Evolutionary conservation across 805 yeast species (phyloP), one percentile per base, ranked within the genome.

Genomic region (Pichia gijzeniarum): DNA sequence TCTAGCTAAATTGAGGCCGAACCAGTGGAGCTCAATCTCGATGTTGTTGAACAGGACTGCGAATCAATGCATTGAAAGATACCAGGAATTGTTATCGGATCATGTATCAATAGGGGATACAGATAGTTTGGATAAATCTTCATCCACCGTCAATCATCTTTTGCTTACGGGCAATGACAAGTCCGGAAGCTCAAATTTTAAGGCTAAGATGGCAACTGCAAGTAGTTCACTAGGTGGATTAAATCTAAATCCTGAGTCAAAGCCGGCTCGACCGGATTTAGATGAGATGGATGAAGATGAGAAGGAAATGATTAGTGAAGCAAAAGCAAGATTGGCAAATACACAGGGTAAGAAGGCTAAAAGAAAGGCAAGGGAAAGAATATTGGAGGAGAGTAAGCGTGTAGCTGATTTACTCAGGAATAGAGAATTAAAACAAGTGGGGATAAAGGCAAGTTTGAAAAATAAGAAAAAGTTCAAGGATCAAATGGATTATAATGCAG

Each of bases 281-380:
- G 80, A 76, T 13, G 85, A 81, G 22, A 68, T 88, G 72, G 90
- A 82, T 47, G 96, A 88, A 36, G 96, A 87, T 48, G 96, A 91
- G 56, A 68, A 76, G 46, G 97, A 91, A 61, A 88, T 90, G 96
- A 63, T 90, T 7, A 79, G 87, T n/a, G 99, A 93, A 60, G 99
- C 99, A 1, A 75, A 83, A 40, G 95, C 96, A 1, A 75, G 99
- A 54, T 68, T 91, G 51, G 86, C 95, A 12, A 90, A 88, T 56
- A 89, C 97, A 0, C 88, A 85, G 61, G 99, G 98, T 48, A 89
- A 90, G 54, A 91, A 91, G 63, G 96, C 97, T 0, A 86, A 90
- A 48, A 67, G 98, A 48, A 88, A 90, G 59, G 86, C 82, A 2
- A 70, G 97, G 47, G 98, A 91, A 60, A 69, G 93, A 41, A 73